phyloP scores from a whole-genome alignment of 2,329 filamentous ascomycete species.

The Alternaria solani region DNA sequence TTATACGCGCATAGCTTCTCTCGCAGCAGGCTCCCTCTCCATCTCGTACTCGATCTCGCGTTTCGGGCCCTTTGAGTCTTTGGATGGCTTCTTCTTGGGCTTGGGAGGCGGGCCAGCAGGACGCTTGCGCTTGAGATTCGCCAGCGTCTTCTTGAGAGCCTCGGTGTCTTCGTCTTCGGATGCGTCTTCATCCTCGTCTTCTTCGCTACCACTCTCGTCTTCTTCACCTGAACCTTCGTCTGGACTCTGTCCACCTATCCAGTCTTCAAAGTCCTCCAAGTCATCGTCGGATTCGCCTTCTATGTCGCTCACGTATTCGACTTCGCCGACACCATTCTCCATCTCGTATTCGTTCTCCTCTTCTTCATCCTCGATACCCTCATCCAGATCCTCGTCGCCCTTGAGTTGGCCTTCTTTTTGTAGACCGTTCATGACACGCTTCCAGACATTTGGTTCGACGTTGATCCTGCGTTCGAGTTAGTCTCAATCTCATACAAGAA shows the following conservation, averaged over 20 bases:
- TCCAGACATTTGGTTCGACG: conserved; percentile 94
- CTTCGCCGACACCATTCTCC: conserved; percentile 73
- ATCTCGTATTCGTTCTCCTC: conserved; percentile 72
- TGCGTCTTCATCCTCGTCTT: conserved; percentile 65
- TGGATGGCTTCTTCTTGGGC: conserved; percentile 64
- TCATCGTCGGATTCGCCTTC: conserved; percentile 78
- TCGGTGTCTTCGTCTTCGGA: conserved; percentile 63
- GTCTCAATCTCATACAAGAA: not conserved
- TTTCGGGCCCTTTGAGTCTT: conserved; percentile 62
- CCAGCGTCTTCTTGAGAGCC: conserved; percentile 65
- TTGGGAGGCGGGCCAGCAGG: conserved; percentile 59
- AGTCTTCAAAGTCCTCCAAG: conserved; percentile 79
- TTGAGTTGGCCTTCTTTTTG: conserved; percentile 85
- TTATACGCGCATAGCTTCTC: conserved; percentile 45
- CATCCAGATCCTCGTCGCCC: conserved; percentile 86
- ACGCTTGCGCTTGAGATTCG: conserved; percentile 65
- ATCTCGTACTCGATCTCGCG: conserved; percentile 82
- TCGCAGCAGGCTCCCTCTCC: conserved; percentile 64
- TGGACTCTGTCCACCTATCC: conserved; percentile 77
- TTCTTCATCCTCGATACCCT: conserved; percentile 82
- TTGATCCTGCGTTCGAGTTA: conserved; percentile 64
- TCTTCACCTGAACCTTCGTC: conserved; percentile 65
- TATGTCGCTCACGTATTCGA: conserved; percentile 93
- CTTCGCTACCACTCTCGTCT: conserved; percentile 61
- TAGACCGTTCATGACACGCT: conserved; percentile 90